Conservation (phyloP, 495 filamentous ascomycete genomes). For the Saxispiralis lemnorum region DNA sequence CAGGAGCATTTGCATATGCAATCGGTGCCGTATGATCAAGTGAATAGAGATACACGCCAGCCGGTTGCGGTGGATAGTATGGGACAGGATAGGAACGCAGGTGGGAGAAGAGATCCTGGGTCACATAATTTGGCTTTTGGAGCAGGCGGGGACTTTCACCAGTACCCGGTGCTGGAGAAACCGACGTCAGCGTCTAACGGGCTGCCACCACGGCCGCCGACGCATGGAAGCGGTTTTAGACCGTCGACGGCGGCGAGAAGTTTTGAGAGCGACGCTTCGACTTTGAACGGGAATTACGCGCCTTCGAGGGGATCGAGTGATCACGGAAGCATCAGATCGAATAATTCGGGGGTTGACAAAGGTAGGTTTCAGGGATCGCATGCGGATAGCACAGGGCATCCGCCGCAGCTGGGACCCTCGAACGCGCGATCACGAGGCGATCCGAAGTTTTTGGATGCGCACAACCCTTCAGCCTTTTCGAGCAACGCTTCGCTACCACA, state of each 20-base stretch:
- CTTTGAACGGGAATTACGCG: conserved; percentile 15
- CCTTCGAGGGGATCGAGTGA: conserved; percentile 35
- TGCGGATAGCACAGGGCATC: conserved; percentile 5
- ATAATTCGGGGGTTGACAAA: conserved; percentile 19
- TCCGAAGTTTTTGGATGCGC: conserved; percentile 10
- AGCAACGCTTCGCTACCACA: conserved; percentile 33
- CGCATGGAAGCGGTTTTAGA: conserved; percentile 15
- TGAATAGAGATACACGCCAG: conserved; percentile 44
- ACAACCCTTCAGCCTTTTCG: conserved; percentile 25
- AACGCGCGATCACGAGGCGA: conserved; percentile 7
- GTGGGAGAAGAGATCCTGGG: conserved; percentile 49
- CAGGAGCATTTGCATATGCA: conserved; percentile 47
- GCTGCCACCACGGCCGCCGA: conserved; percentile 5
- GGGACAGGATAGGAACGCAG: conserved; percentile 44
- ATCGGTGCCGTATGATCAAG: conserved; percentile 76
- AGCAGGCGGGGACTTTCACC: conserved; percentile 63
- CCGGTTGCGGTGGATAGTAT: conserved; percentile 64
- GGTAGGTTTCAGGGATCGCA: conserved; percentile 15
- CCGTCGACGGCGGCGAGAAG: neutral
- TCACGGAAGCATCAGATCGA: conserved; percentile 44
- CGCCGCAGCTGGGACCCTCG: conserved; percentile 13
- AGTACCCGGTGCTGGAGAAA: conserved; percentile 59
- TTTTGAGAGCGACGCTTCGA: conserved; percentile 7
- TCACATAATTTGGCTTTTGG: conserved; percentile 63
- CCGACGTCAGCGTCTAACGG: conserved; percentile 15